A percentile compares a stretch with the other conserved stretches of the same genome.
phyloP scores from a whole-genome alignment of 371 early-diverging fungal genomes.

The Chytridium lagenaria region DNA sequence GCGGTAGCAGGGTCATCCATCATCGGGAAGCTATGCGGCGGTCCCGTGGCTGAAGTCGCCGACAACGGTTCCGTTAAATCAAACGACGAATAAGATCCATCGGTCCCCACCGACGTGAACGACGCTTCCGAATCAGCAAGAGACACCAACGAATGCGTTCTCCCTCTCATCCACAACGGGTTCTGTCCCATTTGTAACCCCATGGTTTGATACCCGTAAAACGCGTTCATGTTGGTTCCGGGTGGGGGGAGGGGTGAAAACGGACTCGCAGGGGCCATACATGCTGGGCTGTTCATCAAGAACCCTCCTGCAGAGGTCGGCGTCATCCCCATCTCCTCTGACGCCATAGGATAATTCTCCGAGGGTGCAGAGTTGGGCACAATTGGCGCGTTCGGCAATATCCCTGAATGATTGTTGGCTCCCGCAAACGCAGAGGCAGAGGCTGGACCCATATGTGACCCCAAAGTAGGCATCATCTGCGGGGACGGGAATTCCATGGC shows the following conservation, averaged over 20 bases:
- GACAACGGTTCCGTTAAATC: constrained; percentile 2
- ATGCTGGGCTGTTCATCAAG: neutral
- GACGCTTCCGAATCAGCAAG: constrained; percentile 21
- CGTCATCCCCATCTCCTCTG: neutral
- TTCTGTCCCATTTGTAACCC: neutral
- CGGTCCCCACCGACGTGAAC: constrained; percentile 5
- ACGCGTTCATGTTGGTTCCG: neutral
- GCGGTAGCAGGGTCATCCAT: neutral
- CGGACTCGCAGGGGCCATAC: neutral
- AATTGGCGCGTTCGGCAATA: too few species aligned
- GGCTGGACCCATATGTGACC: neutral
- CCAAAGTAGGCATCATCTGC: neutral
- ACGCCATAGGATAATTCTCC: neutral
- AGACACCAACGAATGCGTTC: constrained; percentile 13
- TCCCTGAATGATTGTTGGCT: too few species aligned
- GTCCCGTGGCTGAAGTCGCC: constrained; percentile 9
- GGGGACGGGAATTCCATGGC: neutral
- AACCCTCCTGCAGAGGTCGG: neutral
- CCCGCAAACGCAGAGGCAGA: neutral
- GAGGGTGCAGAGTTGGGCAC: neutral
- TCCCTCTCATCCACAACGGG: constrained; percentile 8
- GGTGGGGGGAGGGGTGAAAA: neutral
- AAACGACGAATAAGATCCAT: constrained; percentile 14
- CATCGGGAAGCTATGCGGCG: neutral
- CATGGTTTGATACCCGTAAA: neutral